Evolutionary conservation across 208 protist species (phyloP).

Genomic region (Leishmania aethiopica): DNA sequence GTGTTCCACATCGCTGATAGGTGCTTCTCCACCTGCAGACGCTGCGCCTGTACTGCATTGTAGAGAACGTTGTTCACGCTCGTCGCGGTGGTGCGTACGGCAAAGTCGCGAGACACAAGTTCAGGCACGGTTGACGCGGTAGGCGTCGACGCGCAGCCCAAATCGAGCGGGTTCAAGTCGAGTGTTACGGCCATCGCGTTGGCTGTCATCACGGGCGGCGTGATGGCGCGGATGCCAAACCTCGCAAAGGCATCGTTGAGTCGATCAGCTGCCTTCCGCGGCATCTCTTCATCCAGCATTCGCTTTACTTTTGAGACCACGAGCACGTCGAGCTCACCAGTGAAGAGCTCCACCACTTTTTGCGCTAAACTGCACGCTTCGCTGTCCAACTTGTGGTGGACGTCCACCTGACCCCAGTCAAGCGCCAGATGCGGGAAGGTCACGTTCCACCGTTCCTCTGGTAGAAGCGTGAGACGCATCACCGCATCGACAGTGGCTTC

Average conservation of each 20-base stretch:
- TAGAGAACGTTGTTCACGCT: conserved; percentile 50
- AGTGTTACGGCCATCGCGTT: conserved; percentile 28
- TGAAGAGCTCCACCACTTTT: conserved; percentile 50
- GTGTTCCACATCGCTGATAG: conserved; percentile 48
- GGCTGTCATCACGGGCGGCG: conserved; percentile 36
- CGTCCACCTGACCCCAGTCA: conserved; percentile 42
- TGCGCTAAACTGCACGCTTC: conserved; percentile 44
- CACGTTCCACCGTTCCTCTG: conserved; percentile 41
- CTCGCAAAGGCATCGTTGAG: conserved; percentile 20
- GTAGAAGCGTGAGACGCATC: conserved; percentile 25
- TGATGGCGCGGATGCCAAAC: conserved; percentile 13
- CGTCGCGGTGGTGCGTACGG: conserved; percentile 17
- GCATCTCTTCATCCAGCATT: conserved; percentile 32
- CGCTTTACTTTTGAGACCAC: conserved; percentile 42
- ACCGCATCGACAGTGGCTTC: conserved; percentile 32
- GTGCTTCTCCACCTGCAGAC: background rate
- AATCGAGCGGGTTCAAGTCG: conserved; percentile 12
- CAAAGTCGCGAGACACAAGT: conserved; percentile 33
- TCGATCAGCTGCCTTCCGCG: conserved; percentile 25
- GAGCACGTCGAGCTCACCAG: conserved; percentile 57
- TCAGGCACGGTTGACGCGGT: conserved; percentile 3
- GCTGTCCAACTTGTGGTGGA: conserved; percentile 52
- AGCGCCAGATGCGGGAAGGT: conserved; percentile 27
- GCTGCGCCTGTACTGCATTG: conserved; percentile 15
- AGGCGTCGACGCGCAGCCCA: conserved; percentile 9